These are phyloP conservation scores for Juncus inflexus DNA, from an alignment of 176 grass and related monocot genomes.

Conservation along the genomic window DNA sequence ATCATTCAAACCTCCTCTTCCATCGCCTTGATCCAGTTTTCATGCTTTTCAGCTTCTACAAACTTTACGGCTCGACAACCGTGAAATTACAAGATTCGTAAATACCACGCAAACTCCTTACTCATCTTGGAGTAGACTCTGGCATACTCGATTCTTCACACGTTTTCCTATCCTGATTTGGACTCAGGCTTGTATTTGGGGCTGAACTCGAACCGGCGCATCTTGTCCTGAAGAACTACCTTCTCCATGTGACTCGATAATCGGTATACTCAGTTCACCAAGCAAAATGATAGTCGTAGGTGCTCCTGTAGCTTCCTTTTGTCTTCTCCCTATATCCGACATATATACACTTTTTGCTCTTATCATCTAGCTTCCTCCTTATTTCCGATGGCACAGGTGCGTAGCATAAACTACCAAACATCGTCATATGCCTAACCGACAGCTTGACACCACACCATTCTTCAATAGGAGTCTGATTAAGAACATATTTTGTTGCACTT, in stretches of 20 bases:
- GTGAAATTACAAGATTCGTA: constrained; percentile 16
- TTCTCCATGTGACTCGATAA: neutral
- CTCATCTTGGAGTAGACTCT: neutral
- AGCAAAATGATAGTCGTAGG: neutral
- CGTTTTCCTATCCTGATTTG: neutral
- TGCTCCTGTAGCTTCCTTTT: constrained; percentile 2
- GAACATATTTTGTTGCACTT: neutral
- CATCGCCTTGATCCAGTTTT: constrained; percentile 13
- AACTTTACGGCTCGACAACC: constrained; percentile 7
- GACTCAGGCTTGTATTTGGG: neutral
- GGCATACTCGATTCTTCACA: neutral
- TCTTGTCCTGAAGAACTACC: neutral
- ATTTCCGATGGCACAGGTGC: neutral
- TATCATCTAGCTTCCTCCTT: constrained; percentile 13
- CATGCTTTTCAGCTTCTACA: neutral
- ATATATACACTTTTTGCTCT: constrained; percentile 2
- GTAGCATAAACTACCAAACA: constrained; percentile 15
- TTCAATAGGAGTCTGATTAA: constrained; percentile 6
- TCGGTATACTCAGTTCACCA: neutral
- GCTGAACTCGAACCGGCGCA: neutral
- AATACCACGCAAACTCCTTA: neutral
- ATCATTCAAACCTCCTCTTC: constrained; percentile 23
- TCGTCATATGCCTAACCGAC: neutral
- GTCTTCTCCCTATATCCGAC: neutral
- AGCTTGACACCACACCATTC: neutral